phyloP scores from a whole-genome alignment of 2,329 filamentous ascomycete species.

The Dothidotthia symphoricarpi region DNA sequence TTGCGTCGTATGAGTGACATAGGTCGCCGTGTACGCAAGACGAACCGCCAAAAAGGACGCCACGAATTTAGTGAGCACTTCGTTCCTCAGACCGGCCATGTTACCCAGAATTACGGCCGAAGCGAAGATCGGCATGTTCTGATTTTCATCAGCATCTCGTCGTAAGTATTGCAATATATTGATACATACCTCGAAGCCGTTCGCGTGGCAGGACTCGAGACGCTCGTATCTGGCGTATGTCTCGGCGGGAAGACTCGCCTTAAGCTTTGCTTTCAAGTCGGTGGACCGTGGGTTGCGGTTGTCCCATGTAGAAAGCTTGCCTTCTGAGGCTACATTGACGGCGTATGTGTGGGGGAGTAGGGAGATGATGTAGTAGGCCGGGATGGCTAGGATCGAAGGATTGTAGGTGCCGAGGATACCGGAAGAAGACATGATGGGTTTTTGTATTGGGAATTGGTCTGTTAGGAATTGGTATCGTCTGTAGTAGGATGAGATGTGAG shows the following conservation, averaged over 20 bases:
- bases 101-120: constrained; percentile 47
- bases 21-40: constrained; percentile 40
- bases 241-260: constrained; percentile 38
- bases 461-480: no score
- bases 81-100: constrained; percentile 39
- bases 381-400: constrained; percentile 47
- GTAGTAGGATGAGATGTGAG: no score
- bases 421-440: constrained; percentile 13
- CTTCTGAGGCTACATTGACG: constrained; percentile 38
- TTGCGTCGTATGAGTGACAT: constrained; percentile 31
- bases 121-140: constrained; percentile 47
- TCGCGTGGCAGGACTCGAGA: constrained; percentile 47
- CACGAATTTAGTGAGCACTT: constrained; percentile 39
- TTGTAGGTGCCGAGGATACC: constrained; percentile 33
- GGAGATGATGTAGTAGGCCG: constrained; percentile 45
- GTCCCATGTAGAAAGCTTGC: constrained; percentile 41
- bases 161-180: background rate
- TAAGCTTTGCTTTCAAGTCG: constrained; percentile 37
- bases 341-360: constrained; percentile 45
- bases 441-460: no score
- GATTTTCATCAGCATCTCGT: background rate
- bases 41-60: constrained; percentile 39
- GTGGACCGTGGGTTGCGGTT: constrained; percentile 46
- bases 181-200: constrained; percentile 42
- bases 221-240: constrained; percentile 47